A percentile compares a stretch with the other conserved stretches of the same genome.
These are phyloP conservation scores for Globisporangium ultimum DNA, from an alignment of 352 stramenopile species.

Conservation along the genomic window DNA sequence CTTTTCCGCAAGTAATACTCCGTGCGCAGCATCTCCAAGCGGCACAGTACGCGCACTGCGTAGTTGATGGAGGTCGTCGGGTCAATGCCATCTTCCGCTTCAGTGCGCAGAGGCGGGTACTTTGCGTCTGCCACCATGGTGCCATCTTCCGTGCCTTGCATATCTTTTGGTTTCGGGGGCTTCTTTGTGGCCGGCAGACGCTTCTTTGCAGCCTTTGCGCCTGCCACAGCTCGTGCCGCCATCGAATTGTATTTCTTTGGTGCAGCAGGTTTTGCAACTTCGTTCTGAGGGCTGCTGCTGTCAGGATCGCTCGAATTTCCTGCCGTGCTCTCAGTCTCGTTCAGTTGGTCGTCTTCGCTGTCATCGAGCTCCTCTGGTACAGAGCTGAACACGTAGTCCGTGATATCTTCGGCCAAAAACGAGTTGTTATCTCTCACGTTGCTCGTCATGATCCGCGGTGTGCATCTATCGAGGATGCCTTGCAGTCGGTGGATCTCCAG, in stretches of 20 bases:
- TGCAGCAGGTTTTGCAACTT: conserved; percentile 6
- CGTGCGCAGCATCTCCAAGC: conserved; percentile 66
- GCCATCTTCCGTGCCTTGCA: conserved; percentile 36
- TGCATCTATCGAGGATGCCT: conserved; percentile 58
- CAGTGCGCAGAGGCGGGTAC: conserved; percentile 65
- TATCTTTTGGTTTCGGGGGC: conserved; percentile 32
- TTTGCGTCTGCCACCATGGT: conserved; percentile 31
- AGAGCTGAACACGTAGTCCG: conserved; percentile 49
- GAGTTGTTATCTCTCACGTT: conserved; percentile 25
- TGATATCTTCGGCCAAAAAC: conserved; percentile 47
- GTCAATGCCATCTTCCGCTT: conserved; percentile 55
- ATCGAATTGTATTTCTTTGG: conserved; percentile 57
- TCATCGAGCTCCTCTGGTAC: conserved; percentile 41
- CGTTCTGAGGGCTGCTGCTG: conserved; percentile 3
- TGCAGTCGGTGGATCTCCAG: conserved; percentile 70
- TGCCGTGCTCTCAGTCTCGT: conserved; percentile 13
- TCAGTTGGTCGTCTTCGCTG: conserved; percentile 18
- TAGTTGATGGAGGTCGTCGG: conserved; percentile 51
- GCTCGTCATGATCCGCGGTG: conserved; percentile 30
- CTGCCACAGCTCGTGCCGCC: conserved; percentile 51
- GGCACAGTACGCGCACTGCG: conserved; percentile 57
- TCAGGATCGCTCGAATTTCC: conserved; percentile 15
- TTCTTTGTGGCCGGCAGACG: conserved; percentile 42
- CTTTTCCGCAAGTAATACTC: conserved; percentile 86
- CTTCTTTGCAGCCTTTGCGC: conserved; percentile 46